Percentiles rank a stretch among this genome's conserved stretches.
phyloP scores from a whole-genome alignment of 768 basidiomycete species.

The Clitopilus hobsonii region DNA sequence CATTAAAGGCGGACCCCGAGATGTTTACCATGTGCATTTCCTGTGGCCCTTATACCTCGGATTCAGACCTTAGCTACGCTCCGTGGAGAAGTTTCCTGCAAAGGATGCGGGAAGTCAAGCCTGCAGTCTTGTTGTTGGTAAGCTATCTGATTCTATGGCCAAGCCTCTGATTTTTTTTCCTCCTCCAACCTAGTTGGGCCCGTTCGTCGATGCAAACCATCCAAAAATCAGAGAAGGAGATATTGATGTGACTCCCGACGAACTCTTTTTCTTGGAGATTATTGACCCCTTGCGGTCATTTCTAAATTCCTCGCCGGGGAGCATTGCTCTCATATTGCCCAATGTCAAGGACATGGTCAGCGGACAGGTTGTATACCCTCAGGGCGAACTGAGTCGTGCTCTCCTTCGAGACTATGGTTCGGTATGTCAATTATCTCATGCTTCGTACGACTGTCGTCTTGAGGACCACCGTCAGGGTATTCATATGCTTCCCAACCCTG shows the following conservation, averaged over 20 bases:
- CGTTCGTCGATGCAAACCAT: constrained; percentile 82
- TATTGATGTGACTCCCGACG: constrained; percentile 53
- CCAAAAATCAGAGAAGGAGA: constrained; percentile 74
- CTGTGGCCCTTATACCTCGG: constrained; percentile 83
- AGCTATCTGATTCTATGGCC: neutral
- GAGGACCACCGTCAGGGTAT: constrained; percentile 50
- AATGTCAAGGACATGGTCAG: constrained; percentile 78
- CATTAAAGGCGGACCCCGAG: constrained; percentile 28
- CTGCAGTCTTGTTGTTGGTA: constrained; percentile 78
- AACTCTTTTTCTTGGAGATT: constrained; percentile 69
- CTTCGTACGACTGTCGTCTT: neutral
- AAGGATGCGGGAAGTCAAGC: constrained; percentile 59
- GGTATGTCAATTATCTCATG: neutral
- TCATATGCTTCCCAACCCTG: constrained; percentile 81
- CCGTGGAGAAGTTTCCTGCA: constrained; percentile 63
- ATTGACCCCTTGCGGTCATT: constrained; percentile 50
- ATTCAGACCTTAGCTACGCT: constrained; percentile 70
- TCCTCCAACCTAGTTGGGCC: constrained; percentile 62
- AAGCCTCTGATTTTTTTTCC: neutral
- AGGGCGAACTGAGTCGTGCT: constrained; percentile 49
- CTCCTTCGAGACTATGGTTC: constrained; percentile 34
- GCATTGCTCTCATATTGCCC: constrained; percentile 75
- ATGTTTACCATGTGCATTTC: constrained; percentile 62
- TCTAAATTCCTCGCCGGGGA: constrained; percentile 58
- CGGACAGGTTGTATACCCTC: constrained; percentile 82